Percentiles rank a stretch among this genome's conserved stretches.
Conservation (phyloP, 2,329 filamentous ascomycete species). For the Allantophomopsis cytisporea region DNA sequence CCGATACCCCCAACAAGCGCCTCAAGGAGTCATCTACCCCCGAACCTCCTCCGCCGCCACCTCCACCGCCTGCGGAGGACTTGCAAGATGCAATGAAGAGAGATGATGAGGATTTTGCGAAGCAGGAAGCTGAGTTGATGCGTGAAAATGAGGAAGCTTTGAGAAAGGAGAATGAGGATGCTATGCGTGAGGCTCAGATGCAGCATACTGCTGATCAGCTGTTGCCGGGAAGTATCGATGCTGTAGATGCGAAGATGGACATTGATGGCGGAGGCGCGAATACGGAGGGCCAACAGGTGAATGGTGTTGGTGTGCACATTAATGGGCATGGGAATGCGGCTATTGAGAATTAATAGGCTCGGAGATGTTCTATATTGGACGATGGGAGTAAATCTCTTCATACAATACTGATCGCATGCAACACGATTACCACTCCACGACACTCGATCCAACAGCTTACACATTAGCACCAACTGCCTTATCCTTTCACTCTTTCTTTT, state of each 20-base stretch:
- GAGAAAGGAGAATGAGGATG: conserved; percentile 3
- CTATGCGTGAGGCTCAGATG: background rate
- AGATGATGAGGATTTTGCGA: conserved; percentile 3
- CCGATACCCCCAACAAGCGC: conserved; percentile 12
- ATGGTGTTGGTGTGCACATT: no score
- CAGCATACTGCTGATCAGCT: background rate
- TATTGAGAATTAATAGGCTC: no score
- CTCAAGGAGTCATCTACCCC: conserved; percentile 10
- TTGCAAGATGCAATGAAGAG: conserved; percentile 1
- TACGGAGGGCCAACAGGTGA: background rate
- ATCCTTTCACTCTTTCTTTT: no score
- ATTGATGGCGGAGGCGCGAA: background rate
- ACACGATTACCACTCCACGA: no score
- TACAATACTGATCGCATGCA: no score
- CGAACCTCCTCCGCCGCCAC: conserved; percentile 10
- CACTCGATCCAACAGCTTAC: no score
- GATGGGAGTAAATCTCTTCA: no score
- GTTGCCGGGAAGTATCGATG: background rate
- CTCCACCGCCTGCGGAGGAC: conserved; percentile 13
- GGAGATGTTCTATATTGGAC: no score
- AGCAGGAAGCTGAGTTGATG: conserved; percentile 16
- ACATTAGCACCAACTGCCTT: no score
- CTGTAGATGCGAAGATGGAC: background rate
- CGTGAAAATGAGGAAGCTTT: conserved; percentile 16
- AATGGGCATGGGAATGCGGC: no score